phyloP scores from a whole-genome alignment of 73 alveolate species.

The Stentor coeruleus region DNA sequence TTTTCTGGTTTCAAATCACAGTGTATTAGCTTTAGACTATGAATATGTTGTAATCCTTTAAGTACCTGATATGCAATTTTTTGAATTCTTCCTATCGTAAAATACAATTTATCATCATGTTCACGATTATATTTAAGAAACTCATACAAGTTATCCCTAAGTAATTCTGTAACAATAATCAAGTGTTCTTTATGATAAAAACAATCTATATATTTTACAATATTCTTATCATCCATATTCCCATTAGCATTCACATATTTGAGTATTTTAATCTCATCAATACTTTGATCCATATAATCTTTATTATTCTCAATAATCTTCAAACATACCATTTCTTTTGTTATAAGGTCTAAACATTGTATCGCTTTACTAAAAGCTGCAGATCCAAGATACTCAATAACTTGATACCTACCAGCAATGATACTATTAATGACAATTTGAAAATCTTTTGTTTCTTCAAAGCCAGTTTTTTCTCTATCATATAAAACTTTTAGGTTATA shows the following conservation, averaged over 20 bases:
- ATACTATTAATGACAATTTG: slow-evolving; percentile 60
- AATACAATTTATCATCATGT: slow-evolving; percentile 82
- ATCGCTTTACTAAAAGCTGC: slow-evolving; percentile 92
- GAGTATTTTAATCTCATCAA: slow-evolving; percentile 97
- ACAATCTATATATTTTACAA: slow-evolving; percentile 70
- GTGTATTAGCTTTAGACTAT: slow-evolving; percentile 79
- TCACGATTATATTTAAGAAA: slow-evolving; percentile 92
- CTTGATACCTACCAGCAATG: slow-evolving; percentile 96
- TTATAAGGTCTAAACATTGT: slow-evolving; percentile 91
- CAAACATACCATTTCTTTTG: slow-evolving; percentile 96
- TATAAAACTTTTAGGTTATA: slow-evolving; percentile 95
- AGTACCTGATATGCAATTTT: slow-evolving; percentile 83
- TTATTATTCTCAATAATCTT: slow-evolving; percentile 97
- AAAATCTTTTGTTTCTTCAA: slow-evolving; percentile 98
- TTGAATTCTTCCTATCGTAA: slow-evolving; percentile 86
- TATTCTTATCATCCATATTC: slow-evolving; percentile 90
- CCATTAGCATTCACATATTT: slow-evolving; percentile 93
- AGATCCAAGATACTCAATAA: slow-evolving; percentile 95
- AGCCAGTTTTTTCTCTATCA: slow-evolving; percentile 99
- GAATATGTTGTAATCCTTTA: slow-evolving; percentile 84
- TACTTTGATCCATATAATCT: slow-evolving; percentile 96
- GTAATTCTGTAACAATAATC: slow-evolving; percentile 94
- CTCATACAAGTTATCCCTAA: slow-evolving; percentile 97
- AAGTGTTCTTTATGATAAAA: slow-evolving; percentile 96
- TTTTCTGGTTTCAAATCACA: slow-evolving; percentile 97